phyloP scores from a whole-genome alignment of 2,329 filamentous ascomycete species.

The Hymenoscyphus scutula region DNA sequence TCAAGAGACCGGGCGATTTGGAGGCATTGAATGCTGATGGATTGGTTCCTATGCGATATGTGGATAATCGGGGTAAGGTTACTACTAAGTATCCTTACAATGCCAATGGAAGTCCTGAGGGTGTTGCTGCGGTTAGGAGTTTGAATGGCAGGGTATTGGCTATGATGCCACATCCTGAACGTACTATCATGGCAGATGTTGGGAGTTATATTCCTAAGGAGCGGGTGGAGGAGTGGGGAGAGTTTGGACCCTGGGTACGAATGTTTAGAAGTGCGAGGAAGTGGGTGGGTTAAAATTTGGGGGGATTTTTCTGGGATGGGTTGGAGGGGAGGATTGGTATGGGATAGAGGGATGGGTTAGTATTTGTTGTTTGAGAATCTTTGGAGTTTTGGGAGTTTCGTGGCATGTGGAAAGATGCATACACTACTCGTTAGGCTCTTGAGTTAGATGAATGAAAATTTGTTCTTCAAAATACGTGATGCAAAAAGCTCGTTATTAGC shows the following conservation, averaged over 20 bases:
- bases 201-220: slow-evolving; percentile 62
- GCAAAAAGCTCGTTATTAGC: too few relatives aligned
- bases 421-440: too few relatives aligned
- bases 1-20: slow-evolving; percentile 53
- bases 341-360: background rate
- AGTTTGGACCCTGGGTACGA: slow-evolving; percentile 67
- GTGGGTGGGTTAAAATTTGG: slow-evolving; percentile 57
- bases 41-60: slow-evolving; percentile 76
- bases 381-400: background rate
- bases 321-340: slow-evolving; percentile 34
- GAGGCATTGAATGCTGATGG: slow-evolving; percentile 60
- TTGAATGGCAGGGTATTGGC: slow-evolving; percentile 66
- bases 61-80: slow-evolving; percentile 74
- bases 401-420: too few relatives aligned
- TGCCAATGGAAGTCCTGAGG: slow-evolving; percentile 69
- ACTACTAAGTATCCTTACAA: slow-evolving; percentile 88
- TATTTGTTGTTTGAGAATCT: background rate
- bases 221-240: slow-evolving; percentile 60
- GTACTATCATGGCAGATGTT: slow-evolving; percentile 64
- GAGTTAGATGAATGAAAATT: too few relatives aligned
- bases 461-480: background rate
- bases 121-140: slow-evolving; percentile 66
- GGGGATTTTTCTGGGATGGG: slow-evolving; percentile 52
- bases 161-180: slow-evolving; percentile 74
- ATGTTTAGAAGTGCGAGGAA: slow-evolving; percentile 71